Conservation (phyloP, 2,329 filamentous ascomycete genomes). For the Aspergillus quadricinctus region DNA sequence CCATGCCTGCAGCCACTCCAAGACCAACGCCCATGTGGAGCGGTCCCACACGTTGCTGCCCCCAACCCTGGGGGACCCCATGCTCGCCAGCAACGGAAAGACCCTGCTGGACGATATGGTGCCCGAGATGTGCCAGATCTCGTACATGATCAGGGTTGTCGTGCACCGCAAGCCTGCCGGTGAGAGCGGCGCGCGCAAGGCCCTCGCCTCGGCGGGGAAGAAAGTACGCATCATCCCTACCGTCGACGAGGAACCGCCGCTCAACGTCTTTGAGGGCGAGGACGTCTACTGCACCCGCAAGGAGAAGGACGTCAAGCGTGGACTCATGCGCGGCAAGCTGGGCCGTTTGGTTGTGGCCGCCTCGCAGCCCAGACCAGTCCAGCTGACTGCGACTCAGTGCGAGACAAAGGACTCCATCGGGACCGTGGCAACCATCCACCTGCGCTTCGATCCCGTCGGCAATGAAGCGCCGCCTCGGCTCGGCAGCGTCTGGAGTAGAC, state of each 20-base stretch:
- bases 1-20: constrained; percentile 53
- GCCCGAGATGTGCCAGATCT: constrained; percentile 59
- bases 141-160: constrained; percentile 52
- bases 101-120: constrained; percentile 56
- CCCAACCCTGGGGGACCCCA: constrained; percentile 58
- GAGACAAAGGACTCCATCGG: constrained; percentile 41
- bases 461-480: constrained; percentile 52
- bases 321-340: constrained; percentile 54
- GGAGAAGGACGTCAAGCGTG: constrained; percentile 59
- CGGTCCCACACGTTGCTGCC: constrained; percentile 56
- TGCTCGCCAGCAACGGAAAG: constrained; percentile 48
- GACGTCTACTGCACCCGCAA: constrained; percentile 50
- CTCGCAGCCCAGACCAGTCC: constrained; percentile 54
- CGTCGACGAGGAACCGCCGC: constrained; percentile 56
- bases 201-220: constrained; percentile 49
- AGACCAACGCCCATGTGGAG: constrained; percentile 49
- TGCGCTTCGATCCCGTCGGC: constrained; percentile 58
- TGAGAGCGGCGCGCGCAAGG: constrained; percentile 19
- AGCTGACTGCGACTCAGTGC: constrained; percentile 42
- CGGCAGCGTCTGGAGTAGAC: constrained; percentile 48
- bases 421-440: constrained; percentile 52
- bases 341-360: constrained; percentile 56
- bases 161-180: constrained; percentile 24
- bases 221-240: constrained; percentile 59
- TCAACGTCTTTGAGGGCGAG: constrained; percentile 46